phyloP scores from a whole-genome alignment of 345 rosid genomes.

The Eucalyptus leucophloia region DNA sequence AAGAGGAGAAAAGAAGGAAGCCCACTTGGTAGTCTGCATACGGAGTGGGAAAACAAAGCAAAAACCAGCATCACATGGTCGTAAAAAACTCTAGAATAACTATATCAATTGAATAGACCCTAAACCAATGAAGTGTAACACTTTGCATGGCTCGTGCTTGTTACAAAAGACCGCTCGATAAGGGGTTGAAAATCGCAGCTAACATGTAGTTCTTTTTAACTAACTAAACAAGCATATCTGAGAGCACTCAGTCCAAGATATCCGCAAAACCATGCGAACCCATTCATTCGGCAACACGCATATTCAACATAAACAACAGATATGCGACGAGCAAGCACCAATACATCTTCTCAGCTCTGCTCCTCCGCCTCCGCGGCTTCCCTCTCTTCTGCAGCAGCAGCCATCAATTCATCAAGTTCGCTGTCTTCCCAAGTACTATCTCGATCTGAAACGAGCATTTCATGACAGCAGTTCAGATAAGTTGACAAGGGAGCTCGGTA shows the following conservation, averaged over 20 bases:
- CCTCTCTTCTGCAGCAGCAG: constrained; percentile 50
- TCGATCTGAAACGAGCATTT: constrained; percentile 31
- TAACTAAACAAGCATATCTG: background rate
- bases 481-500: background rate
- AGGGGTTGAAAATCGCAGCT: background rate
- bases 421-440: constrained; percentile 49
- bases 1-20: background rate
- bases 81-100: background rate
- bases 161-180: background rate
- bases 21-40: background rate
- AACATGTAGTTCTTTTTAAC: background rate
- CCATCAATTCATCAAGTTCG: constrained; percentile 71
- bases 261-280: background rate
- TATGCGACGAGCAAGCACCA: background rate
- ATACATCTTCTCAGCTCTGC: background rate
- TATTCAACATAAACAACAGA: background rate
- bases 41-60: background rate
- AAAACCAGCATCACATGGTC: background rate
- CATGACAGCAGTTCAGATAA: background rate
- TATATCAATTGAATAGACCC: background rate
- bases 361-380: constrained; percentile 1
- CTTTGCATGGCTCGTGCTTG: background rate
- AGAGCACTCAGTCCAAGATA: background rate
- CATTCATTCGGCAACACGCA: background rate
- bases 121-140: background rate